Conservation (phyloP, 163 green algal genomes). For the Volvox carteri region DNA sequence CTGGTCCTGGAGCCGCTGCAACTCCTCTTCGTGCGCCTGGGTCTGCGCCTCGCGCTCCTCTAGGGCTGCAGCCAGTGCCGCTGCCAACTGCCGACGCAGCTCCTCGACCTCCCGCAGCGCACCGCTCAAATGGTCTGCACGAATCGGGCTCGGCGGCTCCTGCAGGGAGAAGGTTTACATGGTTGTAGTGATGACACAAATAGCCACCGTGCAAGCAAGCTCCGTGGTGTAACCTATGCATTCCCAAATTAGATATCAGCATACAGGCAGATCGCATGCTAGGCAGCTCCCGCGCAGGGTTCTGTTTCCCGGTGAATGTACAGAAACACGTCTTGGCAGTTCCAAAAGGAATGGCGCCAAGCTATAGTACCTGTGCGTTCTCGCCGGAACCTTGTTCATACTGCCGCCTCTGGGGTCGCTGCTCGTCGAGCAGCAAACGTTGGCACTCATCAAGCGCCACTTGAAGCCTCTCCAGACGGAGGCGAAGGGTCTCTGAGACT, state of each 20-base stretch:
- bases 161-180: neutral
- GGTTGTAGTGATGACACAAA: too few species aligned
- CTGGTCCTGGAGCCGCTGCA: neutral
- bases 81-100: constrained; percentile 14
- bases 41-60: constrained; percentile 3
- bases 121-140: constrained; percentile 5
- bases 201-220: too few species aligned
- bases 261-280: too few species aligned
- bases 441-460: constrained; percentile 10
- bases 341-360: too few species aligned
- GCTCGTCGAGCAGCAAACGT: neutral
- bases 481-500: neutral
- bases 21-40: neutral
- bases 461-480: constrained; percentile 6
- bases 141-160: neutral
- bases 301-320: too few species aligned
- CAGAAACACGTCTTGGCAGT: too few species aligned
- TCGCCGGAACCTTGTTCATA: neutral
- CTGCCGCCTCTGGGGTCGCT: neutral
- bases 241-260: too few species aligned
- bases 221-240: too few species aligned
- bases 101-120: constrained; percentile 21
- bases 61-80: constrained; percentile 5
- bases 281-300: too few species aligned
- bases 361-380: neutral